Evolutionary conservation across 2,329 filamentous ascomycete species (phyloP), one percentile per base, ranked within the genome.

Genomic region (Colletotrichum chrysophilum): DNA sequence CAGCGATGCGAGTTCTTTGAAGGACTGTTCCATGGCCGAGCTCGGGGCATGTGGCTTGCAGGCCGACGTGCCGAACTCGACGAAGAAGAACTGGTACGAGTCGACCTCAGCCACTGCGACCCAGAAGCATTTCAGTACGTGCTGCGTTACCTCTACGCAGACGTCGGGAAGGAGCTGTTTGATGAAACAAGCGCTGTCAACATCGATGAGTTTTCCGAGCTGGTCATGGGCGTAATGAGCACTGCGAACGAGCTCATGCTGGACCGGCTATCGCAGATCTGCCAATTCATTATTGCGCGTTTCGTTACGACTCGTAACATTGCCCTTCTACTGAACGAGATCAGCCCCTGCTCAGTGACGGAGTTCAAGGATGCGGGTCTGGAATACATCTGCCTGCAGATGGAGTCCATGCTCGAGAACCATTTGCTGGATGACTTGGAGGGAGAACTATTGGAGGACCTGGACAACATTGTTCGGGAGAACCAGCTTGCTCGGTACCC

Each of bases 161-260:
- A 98, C 81, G 89, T 91, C 38, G 95, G 95, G 1, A 89, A 92
- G 26, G 93, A 96, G 75, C 87, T 98, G 2, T 98, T 99, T 80
- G 92, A 98, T 78, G 88, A 94, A 36, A 90, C 97, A 7, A 90
- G 94, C 18, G 90, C 91, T 43, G 87, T 91, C 18, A 93, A 93
- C 76, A 85, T 98, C 7, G 96, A 98, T 78, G 94, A 96, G 61
- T 96, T 98, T 77, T 92, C 96, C 6, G 96, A 98, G 79, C 87
- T 97, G n/a, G 90, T 98, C 10, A 90, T 98, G 85, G 96, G 98
- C 79, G 94, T 98, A 60, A 93, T 98, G 90, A 92, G 92, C 71
- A 93, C 95, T 68, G 95, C 96, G 14, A 97, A 99, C 81, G 96
- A 99, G 84, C 87, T 99, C 73, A 98, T 99, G 96, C 90, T 99